These are phyloP conservation scores for Tripidium arundinaceum DNA, from an alignment of 202 grass and related monocot species.

Conservation along the genomic window DNA sequence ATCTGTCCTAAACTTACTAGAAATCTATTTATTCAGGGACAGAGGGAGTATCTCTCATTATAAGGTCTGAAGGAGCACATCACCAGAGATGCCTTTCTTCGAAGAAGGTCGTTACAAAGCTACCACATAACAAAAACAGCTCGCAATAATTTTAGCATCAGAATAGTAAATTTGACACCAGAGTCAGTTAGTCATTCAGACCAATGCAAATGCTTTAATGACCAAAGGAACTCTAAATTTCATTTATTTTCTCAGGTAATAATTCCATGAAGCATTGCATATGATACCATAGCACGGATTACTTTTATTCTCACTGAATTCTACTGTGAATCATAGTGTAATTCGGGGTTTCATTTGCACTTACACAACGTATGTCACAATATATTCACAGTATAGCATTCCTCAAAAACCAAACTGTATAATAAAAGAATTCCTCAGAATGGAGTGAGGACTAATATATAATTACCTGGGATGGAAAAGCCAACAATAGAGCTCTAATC, in stretches of 20 bases:
- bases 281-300: not conserved
- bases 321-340: no score
- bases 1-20: no score
- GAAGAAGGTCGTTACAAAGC: not conserved
- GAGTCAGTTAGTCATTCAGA: not conserved
- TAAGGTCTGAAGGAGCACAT: not conserved
- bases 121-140: not conserved
- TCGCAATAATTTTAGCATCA: not conserved
- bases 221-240: not conserved
- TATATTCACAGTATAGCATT: no score
- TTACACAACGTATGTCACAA: no score
- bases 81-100: not conserved
- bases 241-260: not conserved
- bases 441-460: no score
- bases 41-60: not conserved
- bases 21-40: no score
- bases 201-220: not conserved
- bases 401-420: no score
- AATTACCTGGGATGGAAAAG: no score
- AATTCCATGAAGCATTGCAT: not conserved
- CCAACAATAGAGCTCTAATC: no score
- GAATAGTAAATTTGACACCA: not conserved
- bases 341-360: no score
- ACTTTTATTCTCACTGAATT: no score
- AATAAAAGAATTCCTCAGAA: no score